Percentiles rank a stretch among this genome's conserved stretches.
phyloP scores from a whole-genome alignment of 2,329 filamentous ascomycete species.

The Trichoderma brevicompactum region DNA sequence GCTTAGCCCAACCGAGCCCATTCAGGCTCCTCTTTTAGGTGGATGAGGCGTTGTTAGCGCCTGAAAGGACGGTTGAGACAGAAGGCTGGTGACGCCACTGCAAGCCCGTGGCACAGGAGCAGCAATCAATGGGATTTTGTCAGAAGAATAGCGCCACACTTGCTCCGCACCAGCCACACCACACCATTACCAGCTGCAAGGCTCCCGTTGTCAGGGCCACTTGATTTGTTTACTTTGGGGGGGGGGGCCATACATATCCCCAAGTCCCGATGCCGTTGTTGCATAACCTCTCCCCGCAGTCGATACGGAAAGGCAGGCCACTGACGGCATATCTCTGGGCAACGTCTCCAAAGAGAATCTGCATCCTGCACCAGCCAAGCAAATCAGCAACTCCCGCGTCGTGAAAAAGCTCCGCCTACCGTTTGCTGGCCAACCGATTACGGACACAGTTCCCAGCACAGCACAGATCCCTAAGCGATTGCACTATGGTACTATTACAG shows the following conservation, averaged over 20 bases:
- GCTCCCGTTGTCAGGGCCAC: conserved; percentile 37
- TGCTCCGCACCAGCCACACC: conserved; percentile 30
- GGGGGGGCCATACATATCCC: not conserved
- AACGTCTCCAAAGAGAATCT: not conserved
- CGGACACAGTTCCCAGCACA: conserved; percentile 1
- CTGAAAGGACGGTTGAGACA: not conserved
- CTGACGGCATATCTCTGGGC: not conserved
- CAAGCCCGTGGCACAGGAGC: not conserved
- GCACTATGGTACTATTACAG: conserved; percentile 41
- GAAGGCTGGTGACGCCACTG: conserved; percentile 10
- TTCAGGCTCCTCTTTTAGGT: not conserved
- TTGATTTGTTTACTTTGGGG: conserved; percentile 38
- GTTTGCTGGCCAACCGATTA: conserved; percentile 35
- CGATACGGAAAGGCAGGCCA: conserved; percentile 3
- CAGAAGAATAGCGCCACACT: not conserved
- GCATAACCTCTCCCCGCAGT: conserved; percentile 15
- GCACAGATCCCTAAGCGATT: conserved; percentile 25
- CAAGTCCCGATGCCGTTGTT: conserved; percentile 11
- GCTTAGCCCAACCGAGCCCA: not conserved
- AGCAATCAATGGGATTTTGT: too few species aligned
- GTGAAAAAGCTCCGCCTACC: conserved; percentile 16
- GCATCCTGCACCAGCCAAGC: conserved; percentile 6
- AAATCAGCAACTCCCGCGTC: not conserved
- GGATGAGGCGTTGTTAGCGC: conserved; percentile 3
- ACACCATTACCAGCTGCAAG: conserved; percentile 31